Base-by-base conservation (phyloP, 2,329 filamentous ascomycete species). In the Microcyclosporella mali region DNA sequence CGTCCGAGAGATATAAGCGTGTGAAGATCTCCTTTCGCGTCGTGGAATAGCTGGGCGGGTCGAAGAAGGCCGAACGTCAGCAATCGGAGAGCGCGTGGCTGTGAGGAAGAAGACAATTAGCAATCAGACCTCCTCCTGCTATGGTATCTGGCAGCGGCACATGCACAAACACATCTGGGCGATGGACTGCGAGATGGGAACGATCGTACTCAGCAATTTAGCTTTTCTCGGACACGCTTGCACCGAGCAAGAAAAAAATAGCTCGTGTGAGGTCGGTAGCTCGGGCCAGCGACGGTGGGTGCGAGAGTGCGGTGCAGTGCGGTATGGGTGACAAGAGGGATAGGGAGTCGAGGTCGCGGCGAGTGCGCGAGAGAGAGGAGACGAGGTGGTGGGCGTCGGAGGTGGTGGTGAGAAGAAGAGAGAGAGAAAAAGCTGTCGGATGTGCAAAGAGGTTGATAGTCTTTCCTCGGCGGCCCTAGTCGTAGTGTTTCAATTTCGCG, bases 1-100 rank as follows among this genome's bases (percentile, higher is more conserved):
- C 33, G 33, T 36, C 40, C 43, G 43, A 17, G 33, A 17, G 33
- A 11, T 17, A 15, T 15, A 34, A 17, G 33, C 15, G 33, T 18
- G 33, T 12, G 30, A 6, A 34, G 8, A 18, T 6, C 10, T 17
- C 21, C 10, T 11, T 6, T 34, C 33, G 33, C 33, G 33, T 34
- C 33, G 33, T 17, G 33, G 16, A 32, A 18, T 8, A 17, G 21
- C 21, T 34, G 33, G 14, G 33, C 6, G 10, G 14, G 33, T 34
- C 18, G 33, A 17, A 17, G 10, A 15, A 34, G 15, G 33, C 6
- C 33, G 33, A 15, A 18, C 6, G 33, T 34, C 33, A 18, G 33
- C 33, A 11, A 18, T 16, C 16, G 33, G 33, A 15, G 18, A 18
- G 33, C 33, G 16, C 33, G n/a, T 17, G 33, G 14, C 33, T 34